Conservation (phyloP, 1,139 yeast species). For the Scheffersomyces illinoinensis region DNA sequence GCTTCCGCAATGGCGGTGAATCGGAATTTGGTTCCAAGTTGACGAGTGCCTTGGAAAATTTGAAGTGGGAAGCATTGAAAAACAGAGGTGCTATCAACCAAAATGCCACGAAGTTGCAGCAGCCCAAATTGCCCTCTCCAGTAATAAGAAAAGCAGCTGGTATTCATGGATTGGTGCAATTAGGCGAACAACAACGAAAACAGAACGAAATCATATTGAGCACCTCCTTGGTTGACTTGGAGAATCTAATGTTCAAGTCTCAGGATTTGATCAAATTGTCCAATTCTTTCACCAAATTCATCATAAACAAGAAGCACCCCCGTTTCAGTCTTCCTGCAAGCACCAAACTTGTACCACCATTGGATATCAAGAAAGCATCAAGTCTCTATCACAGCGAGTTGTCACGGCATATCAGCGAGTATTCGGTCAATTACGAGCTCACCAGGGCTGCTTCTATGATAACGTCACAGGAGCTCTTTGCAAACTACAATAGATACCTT, state of each 20-base stretch:
- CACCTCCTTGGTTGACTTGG: constrained; percentile 74
- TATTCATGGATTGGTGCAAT: constrained; percentile 67
- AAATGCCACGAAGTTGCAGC: constrained; percentile 31
- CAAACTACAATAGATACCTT: constrained; percentile 42
- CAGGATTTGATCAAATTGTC: constrained; percentile 67
- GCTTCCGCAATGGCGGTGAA: constrained; percentile 66
- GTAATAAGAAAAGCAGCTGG: constrained; percentile 38
- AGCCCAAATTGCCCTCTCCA: constrained; percentile 10
- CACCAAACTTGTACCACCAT: constrained; percentile 22
- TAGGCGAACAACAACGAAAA: constrained; percentile 56
- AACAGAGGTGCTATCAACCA: constrained; percentile 41
- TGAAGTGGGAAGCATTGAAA: constrained; percentile 46
- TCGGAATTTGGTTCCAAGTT: constrained; percentile 45
- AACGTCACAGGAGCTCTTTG: constrained; percentile 44
- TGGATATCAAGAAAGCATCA: constrained; percentile 31
- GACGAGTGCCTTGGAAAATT: constrained; percentile 41
- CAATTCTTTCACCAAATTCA: constrained; percentile 42
- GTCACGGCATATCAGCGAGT: constrained; percentile 53
- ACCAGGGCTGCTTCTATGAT: constrained; percentile 38
- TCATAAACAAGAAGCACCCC: constrained; percentile 15
- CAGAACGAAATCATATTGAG: constrained; percentile 65
- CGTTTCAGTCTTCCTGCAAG: constrained; percentile 1
- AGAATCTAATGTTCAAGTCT: constrained; percentile 75
- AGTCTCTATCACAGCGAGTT: constrained; percentile 38
- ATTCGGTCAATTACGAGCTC: constrained; percentile 37